Evolutionary conservation across 1,284 basidiomycete species (phyloP).

Genomic region (Apiotrichum montevideense): DNA sequence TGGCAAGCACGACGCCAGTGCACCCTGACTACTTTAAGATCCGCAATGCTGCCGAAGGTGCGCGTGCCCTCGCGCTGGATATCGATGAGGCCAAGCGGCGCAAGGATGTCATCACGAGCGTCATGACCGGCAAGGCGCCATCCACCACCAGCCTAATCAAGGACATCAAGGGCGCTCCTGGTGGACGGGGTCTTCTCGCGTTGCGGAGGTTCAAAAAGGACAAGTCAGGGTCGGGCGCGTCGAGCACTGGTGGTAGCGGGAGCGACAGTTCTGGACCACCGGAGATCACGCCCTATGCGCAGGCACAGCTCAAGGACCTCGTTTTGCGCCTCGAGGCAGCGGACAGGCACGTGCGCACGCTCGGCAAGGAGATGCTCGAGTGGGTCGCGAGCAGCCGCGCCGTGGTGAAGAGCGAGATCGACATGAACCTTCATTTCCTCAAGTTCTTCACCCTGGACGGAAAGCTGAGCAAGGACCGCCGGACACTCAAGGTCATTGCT

Average conservation of each 20-base stretch:
- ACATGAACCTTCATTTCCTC: conserved; percentile 30
- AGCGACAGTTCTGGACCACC: conserved; percentile 7
- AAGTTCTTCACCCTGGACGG: conserved; percentile 36
- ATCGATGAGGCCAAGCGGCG: conserved; percentile 82
- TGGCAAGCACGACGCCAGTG: conserved; percentile 66
- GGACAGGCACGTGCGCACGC: conserved; percentile 32
- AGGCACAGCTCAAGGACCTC: conserved; percentile 28
- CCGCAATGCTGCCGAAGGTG: conserved; percentile 58
- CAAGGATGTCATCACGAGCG: conserved; percentile 68
- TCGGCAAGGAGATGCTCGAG: conserved; percentile 40
- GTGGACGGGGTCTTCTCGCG: conserved; percentile 16
- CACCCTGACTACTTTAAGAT: conserved; percentile 70
- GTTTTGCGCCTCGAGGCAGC: conserved; percentile 29
- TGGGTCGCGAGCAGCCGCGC: conserved; percentile 37
- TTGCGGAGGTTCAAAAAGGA: conserved; percentile 44
- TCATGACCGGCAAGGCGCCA: conserved; percentile 30
- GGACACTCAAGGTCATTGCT: conserved; percentile 36
- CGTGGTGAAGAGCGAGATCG: conserved; percentile 27
- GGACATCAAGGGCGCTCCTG: conserved; percentile 9
- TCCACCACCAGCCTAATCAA: conserved; percentile 10
- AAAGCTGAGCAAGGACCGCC: conserved; percentile 21
- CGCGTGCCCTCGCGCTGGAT: conserved; percentile 70
- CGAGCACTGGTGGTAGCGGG: not conserved
- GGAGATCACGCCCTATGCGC: conserved; percentile 24
- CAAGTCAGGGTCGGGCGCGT: conserved; percentile 11